These are phyloP conservation scores for Lachnellula occidentalis DNA, from an alignment of 2,329 filamentous ascomycete genomes.

Conservation along the genomic window DNA sequence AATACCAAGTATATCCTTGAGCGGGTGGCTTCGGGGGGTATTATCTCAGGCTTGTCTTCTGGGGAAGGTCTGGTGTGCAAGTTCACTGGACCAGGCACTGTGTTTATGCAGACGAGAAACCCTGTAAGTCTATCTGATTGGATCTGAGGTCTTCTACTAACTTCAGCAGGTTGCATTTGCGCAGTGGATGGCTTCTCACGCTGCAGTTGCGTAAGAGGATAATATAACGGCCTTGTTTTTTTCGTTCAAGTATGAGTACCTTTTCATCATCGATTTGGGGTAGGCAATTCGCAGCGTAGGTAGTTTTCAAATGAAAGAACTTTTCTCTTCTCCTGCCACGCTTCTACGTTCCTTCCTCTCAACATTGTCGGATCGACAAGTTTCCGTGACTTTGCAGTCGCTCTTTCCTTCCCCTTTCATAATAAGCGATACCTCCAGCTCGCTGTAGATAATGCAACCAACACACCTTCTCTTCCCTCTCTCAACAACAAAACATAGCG, in stretches of 20 bases:
- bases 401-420: neutral
- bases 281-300: neutral
- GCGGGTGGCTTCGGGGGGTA: constrained; percentile 81
- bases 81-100: constrained; percentile 83
- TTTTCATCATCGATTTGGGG: neutral
- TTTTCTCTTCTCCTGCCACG: neutral
- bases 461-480: neutral
- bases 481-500: constrained; percentile 2
- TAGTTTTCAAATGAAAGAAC: neutral
- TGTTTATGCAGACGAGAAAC: constrained; percentile 92
- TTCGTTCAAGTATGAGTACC: too few species aligned
- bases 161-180: constrained; percentile 22
- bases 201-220: constrained; percentile 15
- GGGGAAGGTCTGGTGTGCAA: constrained; percentile 91
- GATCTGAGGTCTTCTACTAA: neutral
- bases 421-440: neutral
- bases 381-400: neutral
- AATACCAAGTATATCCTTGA: constrained; percentile 92
- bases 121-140: constrained; percentile 44
- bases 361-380: neutral
- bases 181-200: constrained; percentile 28
- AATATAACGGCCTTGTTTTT: too few species aligned
- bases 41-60: constrained; percentile 80
- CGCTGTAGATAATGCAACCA: neutral
- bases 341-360: neutral